phyloP scores from a whole-genome alignment of 2,329 filamentous ascomycete species.

The Juglanconis sp. region DNA sequence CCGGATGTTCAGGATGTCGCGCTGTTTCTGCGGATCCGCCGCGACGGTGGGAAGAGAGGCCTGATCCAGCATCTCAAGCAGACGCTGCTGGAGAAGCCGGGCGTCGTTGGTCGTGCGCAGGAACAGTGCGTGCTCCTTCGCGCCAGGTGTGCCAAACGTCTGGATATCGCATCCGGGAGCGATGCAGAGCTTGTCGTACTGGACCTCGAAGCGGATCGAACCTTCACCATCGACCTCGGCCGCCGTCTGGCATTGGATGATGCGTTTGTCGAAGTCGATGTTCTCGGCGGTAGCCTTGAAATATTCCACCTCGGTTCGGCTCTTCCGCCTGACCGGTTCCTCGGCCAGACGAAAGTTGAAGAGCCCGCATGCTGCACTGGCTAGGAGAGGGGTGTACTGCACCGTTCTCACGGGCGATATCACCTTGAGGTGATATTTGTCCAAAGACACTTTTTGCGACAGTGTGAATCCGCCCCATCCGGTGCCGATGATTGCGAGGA shows the following conservation, averaged over 20 bases:
- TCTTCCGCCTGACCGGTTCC: conserved; percentile 37
- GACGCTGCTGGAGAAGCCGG: conserved; percentile 29
- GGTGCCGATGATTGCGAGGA: conserved; percentile 31
- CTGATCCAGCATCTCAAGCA: conserved; percentile 28
- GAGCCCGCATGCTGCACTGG: conserved; percentile 40
- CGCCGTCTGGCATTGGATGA: conserved; percentile 31
- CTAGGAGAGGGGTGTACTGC: conserved; percentile 42
- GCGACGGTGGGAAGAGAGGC: conserved; percentile 24
- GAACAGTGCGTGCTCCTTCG: conserved; percentile 35
- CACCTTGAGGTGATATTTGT: conserved; percentile 36
- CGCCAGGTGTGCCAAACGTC: conserved; percentile 38
- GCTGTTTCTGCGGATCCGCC: conserved; percentile 25
- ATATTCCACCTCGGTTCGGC: conserved; percentile 28
- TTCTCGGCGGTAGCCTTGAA: conserved; percentile 37
- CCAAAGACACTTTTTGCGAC: conserved; percentile 31
- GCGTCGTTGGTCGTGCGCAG: conserved; percentile 34
- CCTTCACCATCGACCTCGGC: conserved; percentile 28
- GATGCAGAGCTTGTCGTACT: conserved; percentile 39
- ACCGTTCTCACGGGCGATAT: conserved; percentile 40
- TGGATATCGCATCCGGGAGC: conserved; percentile 39
- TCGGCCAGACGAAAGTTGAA: conserved; percentile 44
- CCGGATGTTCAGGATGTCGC: conserved; percentile 33
- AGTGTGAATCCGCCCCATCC: conserved; percentile 39
- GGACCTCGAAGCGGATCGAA: conserved; percentile 31
- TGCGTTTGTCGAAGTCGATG: conserved; percentile 34